These are phyloP conservation scores for Musa beccarii DNA, from an alignment of 176 grass and related monocot species.

Conservation along the genomic window DNA sequence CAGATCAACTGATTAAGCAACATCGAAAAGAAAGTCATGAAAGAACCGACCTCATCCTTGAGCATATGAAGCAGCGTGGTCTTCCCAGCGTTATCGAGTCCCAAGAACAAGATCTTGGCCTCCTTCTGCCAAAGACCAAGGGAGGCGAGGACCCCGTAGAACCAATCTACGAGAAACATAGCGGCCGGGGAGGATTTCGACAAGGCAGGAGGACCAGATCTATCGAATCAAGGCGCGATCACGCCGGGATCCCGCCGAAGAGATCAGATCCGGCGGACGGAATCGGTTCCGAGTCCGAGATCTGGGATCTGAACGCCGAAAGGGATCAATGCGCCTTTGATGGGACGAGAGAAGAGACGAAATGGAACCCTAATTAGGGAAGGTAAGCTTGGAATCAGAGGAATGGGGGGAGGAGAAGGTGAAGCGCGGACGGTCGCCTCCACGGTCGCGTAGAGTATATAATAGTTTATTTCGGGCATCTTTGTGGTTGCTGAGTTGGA, in stretches of 20 bases:
- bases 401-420: not conserved
- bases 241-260: not conserved
- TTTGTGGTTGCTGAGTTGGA: too few relatives aligned
- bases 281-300: not conserved
- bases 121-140: constrained; percentile 13
- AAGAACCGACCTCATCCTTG: constrained; percentile 8
- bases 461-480: too few relatives aligned
- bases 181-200: not conserved
- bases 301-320: not conserved
- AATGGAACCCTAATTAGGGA: not conserved
- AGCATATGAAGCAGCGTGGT: constrained; percentile 13
- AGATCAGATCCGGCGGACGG: not conserved
- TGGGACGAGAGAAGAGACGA: not conserved
- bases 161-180: constrained; percentile 10
- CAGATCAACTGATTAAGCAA: not conserved
- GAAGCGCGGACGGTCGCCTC: not conserved
- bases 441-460: too few relatives aligned
- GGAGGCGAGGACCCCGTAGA: constrained; percentile 7
- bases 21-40: not conserved
- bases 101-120: constrained; percentile 8
- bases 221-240: not conserved
- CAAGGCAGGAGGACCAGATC: not conserved
- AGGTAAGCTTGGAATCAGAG: not conserved
- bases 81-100: constrained; percentile 9
- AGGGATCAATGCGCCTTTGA: not conserved